Evolutionary conservation across 2,329 filamentous ascomycete species (phyloP), one percentile per base, ranked within the genome.

Genomic region (Pseudogymnoascus sp.): DNA sequence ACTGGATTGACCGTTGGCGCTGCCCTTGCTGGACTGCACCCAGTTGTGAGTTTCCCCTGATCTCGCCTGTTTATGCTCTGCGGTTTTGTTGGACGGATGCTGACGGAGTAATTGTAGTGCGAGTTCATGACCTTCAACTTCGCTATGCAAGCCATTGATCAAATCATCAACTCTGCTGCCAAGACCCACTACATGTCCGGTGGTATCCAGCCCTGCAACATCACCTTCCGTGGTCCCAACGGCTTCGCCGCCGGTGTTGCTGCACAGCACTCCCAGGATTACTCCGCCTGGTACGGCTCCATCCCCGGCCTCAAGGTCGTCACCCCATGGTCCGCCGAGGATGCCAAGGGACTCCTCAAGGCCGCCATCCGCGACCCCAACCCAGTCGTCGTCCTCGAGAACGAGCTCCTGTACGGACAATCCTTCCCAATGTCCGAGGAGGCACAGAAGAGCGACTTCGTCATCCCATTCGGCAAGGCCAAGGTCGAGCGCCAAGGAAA

Each of bases 81-180:
- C 26, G 9, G 42, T 29, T 59, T 31, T 23, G 17, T 44, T 21
- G 10, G 26, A 31, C 46, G 40, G 59, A 61, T 65, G 63, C 67
- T 69, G 63, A 67, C 40, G 63, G 42, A 63, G 50, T 63, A 59
- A 61, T 63, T 31, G 42, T 69, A 95, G 91, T 95, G 90, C 85
- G 95, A 99, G 82, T 99, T 99, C 85, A 99, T 99, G 95, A 99
- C 95, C 74, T 97, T 96, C 87, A 99, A 99, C 86, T 97, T 97
- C 77, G 93, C 95, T 78, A 99, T 99, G 95, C 95, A 99, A 82
- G 91, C 95, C 76, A 99, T 99, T 78, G 95, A 99, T 78, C 95
- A 99, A 78, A 91, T 99, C 76, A 93, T 99, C 86, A 99, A 99
- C 87, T 97, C 93, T 60, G 95, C 84, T 71, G 95, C 92, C 75